Evolutionary conservation across 352 stramenopile species (phyloP).

Genomic region (Labyrinthula sp.): DNA sequence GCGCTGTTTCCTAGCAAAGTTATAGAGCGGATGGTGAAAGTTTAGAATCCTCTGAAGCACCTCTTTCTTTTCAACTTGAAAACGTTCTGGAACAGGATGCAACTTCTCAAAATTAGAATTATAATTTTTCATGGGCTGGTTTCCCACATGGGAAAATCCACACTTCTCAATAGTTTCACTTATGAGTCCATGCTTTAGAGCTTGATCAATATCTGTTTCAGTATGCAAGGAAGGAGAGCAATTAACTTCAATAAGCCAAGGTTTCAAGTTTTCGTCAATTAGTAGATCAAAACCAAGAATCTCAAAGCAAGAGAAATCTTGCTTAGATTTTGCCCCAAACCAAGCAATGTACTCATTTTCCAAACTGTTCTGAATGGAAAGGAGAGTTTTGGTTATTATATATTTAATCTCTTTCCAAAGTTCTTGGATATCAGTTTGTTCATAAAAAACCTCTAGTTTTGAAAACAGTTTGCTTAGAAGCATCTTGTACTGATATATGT

Average conservation of each 20-base stretch:
- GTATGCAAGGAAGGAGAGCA: conserved; percentile 49
- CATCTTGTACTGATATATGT: background rate
- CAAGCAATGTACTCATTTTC: conserved; percentile 21
- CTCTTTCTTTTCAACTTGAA: too few species aligned
- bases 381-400: conserved; percentile 30
- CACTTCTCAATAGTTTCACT: too few species aligned
- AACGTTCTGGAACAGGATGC: too few species aligned
- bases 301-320: conserved; percentile 59
- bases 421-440: conserved; percentile 18
- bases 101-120: too few species aligned
- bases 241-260: conserved; percentile 90
- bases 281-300: conserved; percentile 87
- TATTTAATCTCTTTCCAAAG: conserved; percentile 25
- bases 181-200: conserved; percentile 82
- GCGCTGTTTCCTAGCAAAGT: too few species aligned
- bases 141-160: too few species aligned
- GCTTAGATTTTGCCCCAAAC: conserved; percentile 1
- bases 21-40: too few species aligned
- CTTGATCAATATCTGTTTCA: conserved; percentile 72
- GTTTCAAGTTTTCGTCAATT: conserved; percentile 71
- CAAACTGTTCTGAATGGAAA: conserved; percentile 29
- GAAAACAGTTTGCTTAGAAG: background rate
- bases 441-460: too few species aligned
- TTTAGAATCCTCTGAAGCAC: too few species aligned
- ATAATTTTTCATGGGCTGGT: too few species aligned